Evolutionary conservation across 106 monocot species (phyloP), one percentile per base, ranked within the genome.

Genomic region (Dendrobium huoshanense): DNA sequence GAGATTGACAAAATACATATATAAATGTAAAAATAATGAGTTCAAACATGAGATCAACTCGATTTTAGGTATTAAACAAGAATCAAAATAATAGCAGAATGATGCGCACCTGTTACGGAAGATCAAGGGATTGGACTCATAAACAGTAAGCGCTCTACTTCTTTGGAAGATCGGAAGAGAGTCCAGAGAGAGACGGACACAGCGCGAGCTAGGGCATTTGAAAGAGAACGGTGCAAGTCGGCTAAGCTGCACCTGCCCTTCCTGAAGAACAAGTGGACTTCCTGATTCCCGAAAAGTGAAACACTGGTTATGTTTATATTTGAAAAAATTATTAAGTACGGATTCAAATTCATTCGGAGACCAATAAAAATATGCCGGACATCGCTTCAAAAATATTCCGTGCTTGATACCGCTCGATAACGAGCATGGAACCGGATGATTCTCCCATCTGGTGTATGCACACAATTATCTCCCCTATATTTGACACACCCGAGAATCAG

Each of bases 51-150:
- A 51, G 72, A 72, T 72, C 72, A 16, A 33, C 1, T 0, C 1
- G 40, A n/a, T 17, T 40, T 40, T 22, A 70, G 70, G 33, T 15
- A 70, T 40, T 15, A 40, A 72, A 72, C 27, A 40, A 40, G 40
- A 72, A 72, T 72, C 51, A n/a, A 72, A 72, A 72, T 72, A 15
- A 40, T 18, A 13, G 40, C 40, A 72, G 25, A 72, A 10, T 33
- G 37, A 40, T 10, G 40, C 72, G 18, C 13, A 72, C 72, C 72
- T 72, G 37, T 0, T 72, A 27, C 1, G 4, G 72, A 4, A 72
- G 17, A 72, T 72, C 72, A 72, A 72, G 4, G 40, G 40, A 33
- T 72, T 72, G 72, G 72, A 72, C 33, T 72, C 29, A 40, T 72
- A 3, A 13, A 40, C 72, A 16, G 72, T 0, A 70, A 37, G 72